A percentile compares a stretch with the other conserved stretches of the same genome.
phyloP scores from a whole-genome alignment of 2,329 filamentous ascomycete species.

The Aquanectria penicillioides region DNA sequence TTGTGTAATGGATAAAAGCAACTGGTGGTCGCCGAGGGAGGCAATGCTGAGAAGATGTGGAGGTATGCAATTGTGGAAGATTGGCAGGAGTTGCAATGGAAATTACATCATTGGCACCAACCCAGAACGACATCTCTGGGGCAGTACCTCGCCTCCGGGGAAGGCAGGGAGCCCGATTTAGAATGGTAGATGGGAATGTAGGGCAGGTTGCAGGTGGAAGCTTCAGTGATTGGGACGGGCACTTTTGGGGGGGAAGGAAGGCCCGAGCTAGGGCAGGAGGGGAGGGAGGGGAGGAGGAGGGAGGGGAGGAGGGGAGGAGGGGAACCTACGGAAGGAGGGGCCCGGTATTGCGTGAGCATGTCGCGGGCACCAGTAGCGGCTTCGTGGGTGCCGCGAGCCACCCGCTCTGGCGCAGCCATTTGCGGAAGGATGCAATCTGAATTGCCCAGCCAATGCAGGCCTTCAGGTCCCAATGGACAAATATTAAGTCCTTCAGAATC shows the following conservation, averaged over 20 bases:
- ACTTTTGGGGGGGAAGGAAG: conserved; percentile 8
- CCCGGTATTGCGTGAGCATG: conserved; percentile 52
- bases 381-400: conserved; percentile 33
- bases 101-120: conserved; percentile 39
- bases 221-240: neutral
- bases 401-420: conserved; percentile 34
- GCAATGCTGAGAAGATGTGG: neutral
- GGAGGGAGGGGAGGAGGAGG: neutral
- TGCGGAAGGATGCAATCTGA: no score
- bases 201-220: neutral
- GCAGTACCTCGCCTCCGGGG: conserved; percentile 6
- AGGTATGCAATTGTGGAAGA: conserved; percentile 23
- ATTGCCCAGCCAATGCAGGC: no score
- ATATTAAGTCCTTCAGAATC: neutral
- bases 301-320: conserved; percentile 19
- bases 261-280: neutral
- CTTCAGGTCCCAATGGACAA: neutral
- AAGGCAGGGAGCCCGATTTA: conserved; percentile 9
- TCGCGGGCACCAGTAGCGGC: conserved; percentile 24
- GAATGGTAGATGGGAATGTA: conserved; percentile 5
- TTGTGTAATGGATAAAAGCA: neutral
- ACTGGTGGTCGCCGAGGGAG: neutral
- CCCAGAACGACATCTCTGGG: conserved; percentile 10
- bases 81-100: conserved; percentile 30
- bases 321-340: conserved; percentile 62